Percentiles rank a stretch among this genome's conserved stretches.
Conservation (phyloP, 441 rosid species). For the Geranium incanum region DNA sequence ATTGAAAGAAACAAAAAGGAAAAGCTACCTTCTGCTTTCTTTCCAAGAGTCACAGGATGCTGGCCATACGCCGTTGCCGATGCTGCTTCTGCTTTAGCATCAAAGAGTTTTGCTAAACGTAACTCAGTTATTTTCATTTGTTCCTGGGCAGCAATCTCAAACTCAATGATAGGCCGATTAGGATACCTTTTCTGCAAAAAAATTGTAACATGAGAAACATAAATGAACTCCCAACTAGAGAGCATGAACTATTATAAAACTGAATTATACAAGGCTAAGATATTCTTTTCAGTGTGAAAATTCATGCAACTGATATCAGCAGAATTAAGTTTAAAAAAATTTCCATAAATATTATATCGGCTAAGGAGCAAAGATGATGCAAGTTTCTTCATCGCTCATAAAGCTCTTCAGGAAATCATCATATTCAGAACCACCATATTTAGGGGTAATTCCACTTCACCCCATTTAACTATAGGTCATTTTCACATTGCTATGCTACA, state of each 20-base stretch:
- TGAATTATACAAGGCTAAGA: not conserved
- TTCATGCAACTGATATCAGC: not conserved
- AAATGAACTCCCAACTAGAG: not conserved
- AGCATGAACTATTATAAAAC: not conserved
- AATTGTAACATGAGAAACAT: constrained; percentile 4
- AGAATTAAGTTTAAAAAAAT: not conserved
- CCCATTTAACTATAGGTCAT: too few species aligned
- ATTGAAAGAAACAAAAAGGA: not conserved
- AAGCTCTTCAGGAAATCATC: not conserved
- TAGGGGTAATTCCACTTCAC: too few species aligned
- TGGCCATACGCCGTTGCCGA: constrained; percentile 24
- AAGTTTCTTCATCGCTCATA: not conserved
- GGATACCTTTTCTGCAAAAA: constrained; percentile 50
- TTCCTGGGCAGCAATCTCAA: constrained; percentile 74
- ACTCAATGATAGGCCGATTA: constrained; percentile 67
- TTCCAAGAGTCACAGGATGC: constrained; percentile 20
- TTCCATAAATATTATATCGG: not conserved
- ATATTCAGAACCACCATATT: too few species aligned
- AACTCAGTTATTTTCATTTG: constrained; percentile 80
- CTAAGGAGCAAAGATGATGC: too few species aligned
- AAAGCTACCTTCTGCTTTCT: constrained; percentile 52
- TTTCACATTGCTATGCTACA: too few species aligned
- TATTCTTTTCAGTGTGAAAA: too few species aligned
- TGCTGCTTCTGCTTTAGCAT: constrained; percentile 29
- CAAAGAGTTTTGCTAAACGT: constrained; percentile 65